Base-by-base conservation (phyloP, 805 yeast species). In the Lipomyces yamanashiensis region DNA sequence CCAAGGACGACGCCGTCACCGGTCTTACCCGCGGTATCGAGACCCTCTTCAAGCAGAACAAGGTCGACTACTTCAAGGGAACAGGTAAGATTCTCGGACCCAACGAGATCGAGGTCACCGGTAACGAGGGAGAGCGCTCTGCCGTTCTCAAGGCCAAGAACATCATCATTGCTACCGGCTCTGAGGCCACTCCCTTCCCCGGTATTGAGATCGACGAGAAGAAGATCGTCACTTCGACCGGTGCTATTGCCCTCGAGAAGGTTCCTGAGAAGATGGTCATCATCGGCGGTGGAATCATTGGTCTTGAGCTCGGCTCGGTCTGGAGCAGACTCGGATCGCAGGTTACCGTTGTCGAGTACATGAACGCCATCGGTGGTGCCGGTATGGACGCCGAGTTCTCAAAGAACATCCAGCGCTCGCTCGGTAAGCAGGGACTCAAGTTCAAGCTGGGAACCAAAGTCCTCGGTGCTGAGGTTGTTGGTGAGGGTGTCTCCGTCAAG, bases 241-340 rank as follows among this genome's bases (percentile, higher is more conserved):
- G 99, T 73, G 89, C 90, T 63, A 80, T 95, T 62, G 78, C 88
- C 28, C 83, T 95, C 73, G 84, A 85, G 77, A 97, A 92, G 82
- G 83, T 95, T 64, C 99, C 99, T 75, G 92, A 95, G 84, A 87
- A 83, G 77, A 74, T 95, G 75, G 88, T 93, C 71, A 87, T 95
- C 79, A 93, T 95, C 74, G 99, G 99, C 77, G 99, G 97, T 80
- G 99, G 99, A 84, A 93, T 95, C 81, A 95, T 95, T 77, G 99
- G 99, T 75, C 85, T 95, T 72, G 99, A 95, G 82, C 95, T 95
- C 97, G 99, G 97, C 68, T 92, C 98, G 33, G 99, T 95, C 54
- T 95, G 96, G 88, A 81, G 92, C 63, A 87, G 99, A 80, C 81
- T 95, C 73, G 99, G 99, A 51, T 81, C 97, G 49, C 92, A 95